Percentiles rank a stretch among this genome's conserved stretches.
Evolutionary conservation across 2,329 filamentous ascomycete genomes (phyloP).

Genomic region (Fusarium tricinctum): DNA sequence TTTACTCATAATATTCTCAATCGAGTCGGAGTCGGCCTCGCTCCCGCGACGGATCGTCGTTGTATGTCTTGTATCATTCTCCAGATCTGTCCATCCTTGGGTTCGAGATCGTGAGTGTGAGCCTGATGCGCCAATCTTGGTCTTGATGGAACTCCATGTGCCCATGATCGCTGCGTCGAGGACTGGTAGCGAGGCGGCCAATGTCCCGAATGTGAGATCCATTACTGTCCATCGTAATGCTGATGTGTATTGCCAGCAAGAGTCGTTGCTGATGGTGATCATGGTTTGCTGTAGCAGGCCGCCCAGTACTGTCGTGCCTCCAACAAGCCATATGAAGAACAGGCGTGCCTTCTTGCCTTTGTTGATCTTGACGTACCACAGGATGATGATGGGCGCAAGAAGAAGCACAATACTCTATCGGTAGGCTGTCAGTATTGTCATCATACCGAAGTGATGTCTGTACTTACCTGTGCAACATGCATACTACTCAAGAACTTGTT

Average conservation of each 20-base stretch:
- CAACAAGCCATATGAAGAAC: conserved; percentile 34
- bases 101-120: conserved; percentile 28
- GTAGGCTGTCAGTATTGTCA: background rate
- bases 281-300: conserved; percentile 29
- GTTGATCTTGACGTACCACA: conserved; percentile 32
- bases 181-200: conserved; percentile 27
- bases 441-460: fast-evolving
- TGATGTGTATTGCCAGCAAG: conserved; percentile 34
- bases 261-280: conserved; percentile 30
- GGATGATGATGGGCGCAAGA: conserved; percentile 20
- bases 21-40: conserved; percentile 12
- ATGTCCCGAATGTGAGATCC: conserved; percentile 25
- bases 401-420: conserved; percentile 21
- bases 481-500: conserved; percentile 36
- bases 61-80: conserved; percentile 11
- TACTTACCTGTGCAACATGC: conserved; percentile 31
- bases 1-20: conserved; percentile 23
- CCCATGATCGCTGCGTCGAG: conserved; percentile 35
- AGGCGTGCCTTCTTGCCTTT: conserved; percentile 27
- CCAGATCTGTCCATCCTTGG: conserved; percentile 31
- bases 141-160: conserved; percentile 26
- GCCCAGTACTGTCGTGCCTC: conserved; percentile 21
- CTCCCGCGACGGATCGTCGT: background rate
- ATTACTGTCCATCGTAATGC: conserved; percentile 27
- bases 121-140: conserved; percentile 25